Conservation (phyloP, 2,329 filamentous ascomycete species). For the Monilinia fructicola region DNA sequence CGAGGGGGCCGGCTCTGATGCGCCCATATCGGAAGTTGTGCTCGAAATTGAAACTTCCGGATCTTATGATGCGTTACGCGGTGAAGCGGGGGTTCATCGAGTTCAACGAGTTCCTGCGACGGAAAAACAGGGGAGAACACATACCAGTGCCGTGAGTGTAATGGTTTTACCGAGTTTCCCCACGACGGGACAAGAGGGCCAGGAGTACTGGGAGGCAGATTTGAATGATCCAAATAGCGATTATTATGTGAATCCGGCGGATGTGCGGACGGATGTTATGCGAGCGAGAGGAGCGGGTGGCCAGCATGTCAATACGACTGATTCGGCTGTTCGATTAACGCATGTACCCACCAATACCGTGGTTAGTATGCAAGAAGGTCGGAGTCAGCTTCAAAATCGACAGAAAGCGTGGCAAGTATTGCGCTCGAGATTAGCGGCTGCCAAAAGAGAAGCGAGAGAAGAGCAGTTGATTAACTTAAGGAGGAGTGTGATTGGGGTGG, state of each 20-base stretch:
- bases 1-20: constrained; percentile 57
- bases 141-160: constrained; percentile 89
- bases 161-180: constrained; percentile 88
- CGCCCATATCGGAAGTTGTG: constrained; percentile 80
- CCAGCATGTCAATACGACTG: constrained; percentile 98
- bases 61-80: constrained; percentile 77
- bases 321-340: constrained; percentile 90
- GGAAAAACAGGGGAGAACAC: constrained; percentile 85
- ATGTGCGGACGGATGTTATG: constrained; percentile 87
- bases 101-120: constrained; percentile 93
- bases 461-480: constrained; percentile 73
- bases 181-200: constrained; percentile 49
- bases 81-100: constrained; percentile 90
- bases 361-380: constrained; percentile 88
- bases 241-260: constrained; percentile 82
- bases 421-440: constrained; percentile 77
- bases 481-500: constrained; percentile 73
- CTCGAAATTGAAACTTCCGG: constrained; percentile 76
- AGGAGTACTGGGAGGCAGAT: constrained; percentile 55
- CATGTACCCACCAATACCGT: constrained; percentile 84
- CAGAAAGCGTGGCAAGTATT: constrained; percentile 84
- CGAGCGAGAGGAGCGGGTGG: constrained; percentile 87
- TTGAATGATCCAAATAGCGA: constrained; percentile 84
- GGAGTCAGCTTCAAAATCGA: constrained; percentile 87
- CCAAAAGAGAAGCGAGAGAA: constrained; percentile 77